phyloP scores from a whole-genome alignment of 2,329 filamentous ascomycete genomes.

The Aspergillus sergii region DNA sequence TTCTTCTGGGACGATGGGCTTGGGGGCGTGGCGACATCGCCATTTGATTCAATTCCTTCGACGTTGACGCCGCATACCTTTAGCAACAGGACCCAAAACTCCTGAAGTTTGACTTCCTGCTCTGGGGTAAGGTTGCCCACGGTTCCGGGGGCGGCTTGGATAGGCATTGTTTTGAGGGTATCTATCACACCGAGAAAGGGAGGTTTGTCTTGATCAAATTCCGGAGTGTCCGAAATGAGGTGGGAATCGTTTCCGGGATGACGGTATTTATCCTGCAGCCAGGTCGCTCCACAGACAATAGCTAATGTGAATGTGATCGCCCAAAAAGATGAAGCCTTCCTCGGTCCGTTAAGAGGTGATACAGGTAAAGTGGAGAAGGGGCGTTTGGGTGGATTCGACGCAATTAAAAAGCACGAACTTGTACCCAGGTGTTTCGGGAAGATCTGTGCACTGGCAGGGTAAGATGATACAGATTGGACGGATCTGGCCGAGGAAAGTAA shows the following conservation, averaged over 20 bases:
- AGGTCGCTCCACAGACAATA: slow-evolving; percentile 38
- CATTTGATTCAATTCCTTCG: slow-evolving; percentile 27
- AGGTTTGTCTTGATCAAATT: slow-evolving; percentile 21
- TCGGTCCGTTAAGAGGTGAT: slow-evolving; percentile 28
- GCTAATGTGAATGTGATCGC: slow-evolving; percentile 36
- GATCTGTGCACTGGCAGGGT: slow-evolving; percentile 25
- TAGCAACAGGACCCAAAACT: slow-evolving; percentile 79
- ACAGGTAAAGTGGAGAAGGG: slow-evolving; percentile 29
- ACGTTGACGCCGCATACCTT: slow-evolving; percentile 69
- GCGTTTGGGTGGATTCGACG: slow-evolving; percentile 27
- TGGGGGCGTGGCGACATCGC: slow-evolving; percentile 24
- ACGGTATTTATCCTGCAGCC: slow-evolving; percentile 36
- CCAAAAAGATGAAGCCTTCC: slow-evolving; percentile 43
- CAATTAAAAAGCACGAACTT: slow-evolving; percentile 24
- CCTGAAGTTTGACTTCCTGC: slow-evolving; percentile 82
- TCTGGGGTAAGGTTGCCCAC: slow-evolving; percentile 86
- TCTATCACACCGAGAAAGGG: slow-evolving; percentile 38
- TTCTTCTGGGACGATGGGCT: slow-evolving; percentile 52
- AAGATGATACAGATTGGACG: slow-evolving; percentile 20
- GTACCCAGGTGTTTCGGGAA: slow-evolving; percentile 15
- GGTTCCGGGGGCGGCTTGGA: slow-evolving; percentile 58
- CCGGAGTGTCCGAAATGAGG: slow-evolving; percentile 13
- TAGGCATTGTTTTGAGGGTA: slow-evolving; percentile 39
- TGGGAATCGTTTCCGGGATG: slow-evolving; percentile 17
- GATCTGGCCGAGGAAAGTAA: slow-evolving; percentile 34